A percentile compares a stretch with the other conserved stretches of the same genome.
phyloP scores from a whole-genome alignment of 2,329 filamentous ascomycete species.

The Helminthosporium solani region DNA sequence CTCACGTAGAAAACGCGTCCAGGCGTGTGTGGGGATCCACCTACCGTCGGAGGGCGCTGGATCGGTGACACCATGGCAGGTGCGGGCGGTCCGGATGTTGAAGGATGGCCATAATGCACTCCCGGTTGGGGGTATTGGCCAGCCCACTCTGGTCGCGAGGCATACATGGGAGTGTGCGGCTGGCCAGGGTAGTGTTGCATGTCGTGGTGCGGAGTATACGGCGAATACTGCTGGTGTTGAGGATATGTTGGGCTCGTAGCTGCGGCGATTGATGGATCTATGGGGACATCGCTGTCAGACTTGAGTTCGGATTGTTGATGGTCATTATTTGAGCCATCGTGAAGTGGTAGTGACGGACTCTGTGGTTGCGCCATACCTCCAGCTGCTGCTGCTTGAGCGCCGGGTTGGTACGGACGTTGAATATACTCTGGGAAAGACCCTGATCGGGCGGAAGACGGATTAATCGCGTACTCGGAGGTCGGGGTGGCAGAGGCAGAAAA shows the following conservation, averaged over 20 bases:
- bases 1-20: background rate
- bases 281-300: constrained; percentile 96
- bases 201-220: constrained; percentile 81
- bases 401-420: constrained; percentile 76
- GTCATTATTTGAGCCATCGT: constrained; percentile 72
- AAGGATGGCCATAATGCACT: constrained; percentile 54
- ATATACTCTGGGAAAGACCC: constrained; percentile 85
- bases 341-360: constrained; percentile 92
- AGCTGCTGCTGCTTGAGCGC: constrained; percentile 70
- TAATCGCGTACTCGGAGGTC: constrained; percentile 83
- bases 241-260: constrained; percentile 89
- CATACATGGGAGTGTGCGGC: constrained; percentile 62
- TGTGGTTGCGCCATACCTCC: constrained; percentile 98
- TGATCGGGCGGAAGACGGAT: constrained; percentile 74
- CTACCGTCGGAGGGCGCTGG: constrained; percentile 63
- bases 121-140: constrained; percentile 53
- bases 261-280: constrained; percentile 97
- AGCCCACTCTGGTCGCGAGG: constrained; percentile 70
- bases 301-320: constrained; percentile 69
- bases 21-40: constrained; percentile 28
- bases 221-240: constrained; percentile 77
- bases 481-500: constrained; percentile 80
- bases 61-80: constrained; percentile 62
- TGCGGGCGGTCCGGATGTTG: constrained; percentile 57
- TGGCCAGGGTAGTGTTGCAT: constrained; percentile 75